Conservation (phyloP, 495 filamentous ascomycete species). For the Parmelia sp. region DNA sequence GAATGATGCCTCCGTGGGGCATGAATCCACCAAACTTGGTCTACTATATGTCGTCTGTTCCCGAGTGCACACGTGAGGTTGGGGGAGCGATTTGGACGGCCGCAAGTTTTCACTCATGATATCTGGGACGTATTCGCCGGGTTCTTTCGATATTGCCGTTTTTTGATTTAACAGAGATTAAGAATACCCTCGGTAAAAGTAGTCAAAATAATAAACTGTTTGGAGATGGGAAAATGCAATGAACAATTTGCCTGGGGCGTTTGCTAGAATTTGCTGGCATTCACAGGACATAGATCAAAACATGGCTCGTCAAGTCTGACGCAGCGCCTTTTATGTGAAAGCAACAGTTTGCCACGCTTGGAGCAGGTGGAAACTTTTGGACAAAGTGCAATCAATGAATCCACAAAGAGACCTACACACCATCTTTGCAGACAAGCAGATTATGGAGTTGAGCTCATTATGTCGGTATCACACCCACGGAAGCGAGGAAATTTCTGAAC, state of each 20-base stretch:
- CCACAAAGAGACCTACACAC: neutral
- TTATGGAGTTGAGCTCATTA: neutral
- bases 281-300: neutral
- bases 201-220: neutral
- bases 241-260: neutral
- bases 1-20: neutral
- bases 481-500: neutral
- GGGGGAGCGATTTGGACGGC: neutral
- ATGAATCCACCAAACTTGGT: neutral
- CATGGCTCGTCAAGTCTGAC: neutral
- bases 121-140: neutral
- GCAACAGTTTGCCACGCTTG: slow-evolving; percentile 4
- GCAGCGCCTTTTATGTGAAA: neutral
- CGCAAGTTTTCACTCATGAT: neutral
- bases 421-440: neutral
- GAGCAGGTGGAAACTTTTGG: neutral
- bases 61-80: neutral
- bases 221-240: neutral
- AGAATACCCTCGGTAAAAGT: neutral
- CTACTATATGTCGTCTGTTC: neutral
- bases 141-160: neutral
- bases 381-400: neutral
- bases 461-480: neutral
- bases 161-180: neutral
- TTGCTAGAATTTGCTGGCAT: neutral